A percentile compares a stretch with the other conserved stretches of the same genome.
These are phyloP conservation scores for Sphaerulina musiva DNA, from an alignment of 2,329 filamentous ascomycete genomes.

Conservation along the genomic window DNA sequence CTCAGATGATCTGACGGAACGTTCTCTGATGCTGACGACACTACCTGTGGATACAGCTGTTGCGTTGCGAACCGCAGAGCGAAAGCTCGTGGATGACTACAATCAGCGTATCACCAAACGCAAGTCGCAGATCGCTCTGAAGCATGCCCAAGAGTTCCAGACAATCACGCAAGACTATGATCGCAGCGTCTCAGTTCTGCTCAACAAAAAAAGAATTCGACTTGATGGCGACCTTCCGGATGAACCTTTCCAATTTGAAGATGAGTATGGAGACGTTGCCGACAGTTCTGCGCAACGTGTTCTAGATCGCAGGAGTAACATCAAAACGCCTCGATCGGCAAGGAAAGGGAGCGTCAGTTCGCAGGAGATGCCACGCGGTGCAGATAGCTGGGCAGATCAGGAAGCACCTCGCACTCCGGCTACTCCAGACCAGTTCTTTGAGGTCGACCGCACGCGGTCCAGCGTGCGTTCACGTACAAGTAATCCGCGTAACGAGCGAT, in stretches of 20 bases:
- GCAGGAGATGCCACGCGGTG: background rate
- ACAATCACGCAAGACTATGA: conserved; percentile 33
- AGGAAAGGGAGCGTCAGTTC: conserved; percentile 11
- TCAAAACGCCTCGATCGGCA: conserved; percentile 3
- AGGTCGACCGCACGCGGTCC: conserved; percentile 1
- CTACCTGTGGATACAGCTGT: conserved; percentile 24
- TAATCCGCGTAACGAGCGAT: conserved; percentile 24
- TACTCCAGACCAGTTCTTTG: background rate
- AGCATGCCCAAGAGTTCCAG: conserved; percentile 33
- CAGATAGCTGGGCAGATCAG: background rate
- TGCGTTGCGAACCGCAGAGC: conserved; percentile 29
- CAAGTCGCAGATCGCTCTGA: conserved; percentile 34
- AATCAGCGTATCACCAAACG: conserved; percentile 30
- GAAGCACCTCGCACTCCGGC: background rate
- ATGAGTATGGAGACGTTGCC: conserved; percentile 27
- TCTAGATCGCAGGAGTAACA: conserved; percentile 21
- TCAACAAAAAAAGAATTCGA: conserved; percentile 24
- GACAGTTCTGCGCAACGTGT: conserved; percentile 25
- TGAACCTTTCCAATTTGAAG: conserved; percentile 31
- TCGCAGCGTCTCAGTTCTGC: conserved; percentile 27
- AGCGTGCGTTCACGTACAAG: conserved; percentile 16
- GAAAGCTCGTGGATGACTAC: conserved; percentile 32
- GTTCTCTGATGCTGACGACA: conserved; percentile 20
- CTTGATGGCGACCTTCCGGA: conserved; percentile 32
- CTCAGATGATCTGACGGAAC: conserved; percentile 20